Evolutionary conservation across 257 asterid species (phyloP), one percentile per base, ranked within the genome.

Genomic region (Gentiana straminea): DNA sequence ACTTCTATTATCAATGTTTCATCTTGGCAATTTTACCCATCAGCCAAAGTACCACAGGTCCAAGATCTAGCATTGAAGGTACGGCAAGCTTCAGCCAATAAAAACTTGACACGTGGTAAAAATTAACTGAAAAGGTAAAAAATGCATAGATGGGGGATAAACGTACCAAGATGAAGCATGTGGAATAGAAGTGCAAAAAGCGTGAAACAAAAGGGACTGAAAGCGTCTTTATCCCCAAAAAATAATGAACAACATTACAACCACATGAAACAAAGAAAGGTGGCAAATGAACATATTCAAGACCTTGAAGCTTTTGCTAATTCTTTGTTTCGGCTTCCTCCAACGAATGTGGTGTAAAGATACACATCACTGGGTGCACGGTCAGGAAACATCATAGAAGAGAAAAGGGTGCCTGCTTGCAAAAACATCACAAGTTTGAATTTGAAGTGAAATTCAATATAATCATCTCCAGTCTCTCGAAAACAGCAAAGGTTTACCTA

Each of bases 361-460:
- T 84, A 64, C 49, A 70, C 83, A 65, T 80, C 88, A 57, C 66
- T 71, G 32, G 97, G 97, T 36, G 95, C 92, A 43, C 97, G 95
- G 70, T 89, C 97, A 13, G 95, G 97, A 70, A 89, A 89, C 97
- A 89, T 89, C 83, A 76, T 82, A 15, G 95, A 89, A 58, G 94
- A 83, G 77, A 89, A 89, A 52, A 86, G 94, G 63, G 97, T 89
- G 51, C 97, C 97, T 86, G 81, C 65, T 48, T 59, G 59, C 15
- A 63, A 54, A 63, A 61, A 48, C 37, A 52, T 55, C 50, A 7
- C 46, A 41, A 41, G 46, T 5, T 41, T 41, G 7, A 41, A 5
- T 2, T 41, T 41, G 7, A 41, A 5, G 2, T 41, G 46, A 10
- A 10, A 41, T 5, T 41, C 9, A 41, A 2, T 3, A 41, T 41